Evolutionary conservation across 805 yeast species (phyloP), one percentile per base, ranked within the genome.

Genomic region (Vanderwaltozyma tropicalis): DNA sequence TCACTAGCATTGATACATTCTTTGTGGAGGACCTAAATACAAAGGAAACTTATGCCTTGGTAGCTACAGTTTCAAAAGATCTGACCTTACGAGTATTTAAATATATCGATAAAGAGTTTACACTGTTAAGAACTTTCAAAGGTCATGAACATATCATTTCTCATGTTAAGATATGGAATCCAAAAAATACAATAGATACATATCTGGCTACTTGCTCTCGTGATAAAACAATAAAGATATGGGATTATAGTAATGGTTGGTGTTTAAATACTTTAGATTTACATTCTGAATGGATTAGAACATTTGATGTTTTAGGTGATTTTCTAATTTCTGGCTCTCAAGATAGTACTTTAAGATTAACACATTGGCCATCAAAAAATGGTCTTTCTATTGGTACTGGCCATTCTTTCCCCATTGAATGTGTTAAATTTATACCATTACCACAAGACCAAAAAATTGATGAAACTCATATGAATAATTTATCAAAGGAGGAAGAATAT

Each of bases 131-230:
- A 27, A 76, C 86, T 1, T 59, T 88, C 17, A 62, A 77, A 0
- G 96, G 96, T 11, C 97, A 88, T 60, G 94, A 86, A 42, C 95
- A 88, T 55, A 74, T 92, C 1, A 76, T 88, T 0, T 82, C 94
- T 0, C 62, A 74, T 0, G 64, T 84, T 7, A 61, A 64, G 12
- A 78, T 81, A 4, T 44, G 46, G 34, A 35, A 32, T 52, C 68
- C 75, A 3, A 51, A 64, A 4, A 62, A 69, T 25, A 22, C 8
- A 10, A 31, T 22, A n/a, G 71, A 76, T 2, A 60, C 62, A 20
- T 65, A 65, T 13, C 52, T 80, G 14, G 72, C 78, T 38, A 72
- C 80, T 11, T 75, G 76, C 22, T 78, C 86, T 1, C 63, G 88
- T 40, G 89, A 81, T 50, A 66, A 64, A 7, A 53, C 78, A 1